Evolutionary conservation across 257 asterid species (phyloP).

Genomic region (Nicotiana tabacum): DNA sequence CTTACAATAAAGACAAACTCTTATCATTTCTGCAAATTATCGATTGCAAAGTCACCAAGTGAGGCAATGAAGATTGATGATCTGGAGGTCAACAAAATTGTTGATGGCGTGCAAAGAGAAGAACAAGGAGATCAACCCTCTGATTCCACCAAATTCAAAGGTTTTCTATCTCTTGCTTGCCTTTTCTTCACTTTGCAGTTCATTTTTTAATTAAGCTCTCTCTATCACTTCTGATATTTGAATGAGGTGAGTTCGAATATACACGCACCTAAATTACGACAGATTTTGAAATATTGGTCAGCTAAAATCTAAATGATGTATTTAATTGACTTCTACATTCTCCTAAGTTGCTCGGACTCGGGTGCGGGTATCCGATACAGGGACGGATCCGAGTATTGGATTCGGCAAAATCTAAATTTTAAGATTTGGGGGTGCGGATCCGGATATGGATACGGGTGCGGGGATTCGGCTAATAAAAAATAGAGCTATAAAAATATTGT

Average conservation of each 20-base stretch:
- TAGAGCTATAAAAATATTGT: no score
- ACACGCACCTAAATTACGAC: not conserved
- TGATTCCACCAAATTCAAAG: slow-evolving; percentile 21
- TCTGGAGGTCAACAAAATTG: slow-evolving; percentile 14
- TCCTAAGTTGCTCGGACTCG: no score
- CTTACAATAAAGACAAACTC: slow-evolving; percentile 60
- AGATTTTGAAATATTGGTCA: not conserved
- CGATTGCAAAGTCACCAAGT: slow-evolving; percentile 35
- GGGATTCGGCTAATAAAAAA: no score
- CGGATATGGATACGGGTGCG: no score
- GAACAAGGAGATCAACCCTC: slow-evolving; percentile 23
- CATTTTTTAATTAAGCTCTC: not conserved
- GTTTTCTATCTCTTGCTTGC: slow-evolving; percentile 11
- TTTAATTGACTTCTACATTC: not conserved
- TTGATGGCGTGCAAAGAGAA: not conserved
- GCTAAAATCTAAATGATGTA: not conserved
- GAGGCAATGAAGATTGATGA: slow-evolving; percentile 22
- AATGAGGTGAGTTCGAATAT: not conserved
- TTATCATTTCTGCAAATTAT: slow-evolving; percentile 92
- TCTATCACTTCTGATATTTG: not conserved
- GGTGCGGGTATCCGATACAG: no score
- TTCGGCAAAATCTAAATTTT: no score
- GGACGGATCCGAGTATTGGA: no score
- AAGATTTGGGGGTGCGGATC: no score
- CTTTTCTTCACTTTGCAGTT: not conserved